A percentile compares a stretch with the other conserved stretches of the same genome.
Evolutionary conservation across 257 asterid genomes (phyloP).

Genomic region (Plectranthus barbatus): DNA sequence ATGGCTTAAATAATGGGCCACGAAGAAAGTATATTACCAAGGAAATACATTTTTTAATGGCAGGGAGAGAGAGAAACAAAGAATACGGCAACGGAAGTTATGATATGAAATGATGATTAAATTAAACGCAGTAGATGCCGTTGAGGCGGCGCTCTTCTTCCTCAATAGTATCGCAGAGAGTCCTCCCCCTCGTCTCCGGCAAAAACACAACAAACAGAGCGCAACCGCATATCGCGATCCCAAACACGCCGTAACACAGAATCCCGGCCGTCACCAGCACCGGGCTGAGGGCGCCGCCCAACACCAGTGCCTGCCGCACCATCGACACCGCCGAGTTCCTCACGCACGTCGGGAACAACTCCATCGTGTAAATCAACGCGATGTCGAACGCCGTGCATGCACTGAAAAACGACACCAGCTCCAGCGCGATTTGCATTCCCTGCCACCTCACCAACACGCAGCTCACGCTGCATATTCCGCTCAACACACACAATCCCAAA

Average conservation of each 20-base stretch:
- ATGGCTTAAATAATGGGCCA: no score
- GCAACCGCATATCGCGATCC: conserved; percentile 27
- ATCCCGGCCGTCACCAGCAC: conserved; percentile 49
- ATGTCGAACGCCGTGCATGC: conserved; percentile 46
- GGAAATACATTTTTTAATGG: no score
- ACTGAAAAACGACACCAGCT: conserved; percentile 44
- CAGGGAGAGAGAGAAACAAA: no score
- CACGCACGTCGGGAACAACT: conserved; percentile 65
- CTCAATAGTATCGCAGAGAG: conserved; percentile 42
- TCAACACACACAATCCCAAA: conserved; percentile 25
- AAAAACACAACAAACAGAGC: conserved; percentile 31
- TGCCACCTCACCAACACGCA: conserved; percentile 27
- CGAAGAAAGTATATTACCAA: no score
- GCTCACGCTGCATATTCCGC: conserved; percentile 44
- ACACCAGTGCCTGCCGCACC: conserved; percentile 56
- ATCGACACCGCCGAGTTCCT: conserved; percentile 69
- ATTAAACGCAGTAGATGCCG: not conserved
- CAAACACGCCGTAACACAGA: conserved; percentile 56
- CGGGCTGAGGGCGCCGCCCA: conserved; percentile 51
- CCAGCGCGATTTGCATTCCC: conserved; percentile 34
- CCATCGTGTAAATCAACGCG: conserved; percentile 43
- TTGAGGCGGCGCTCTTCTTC: conserved; percentile 37
- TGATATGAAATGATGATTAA: no score
- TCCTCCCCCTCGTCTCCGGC: conserved; percentile 61
- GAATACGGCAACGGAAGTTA: no score